Conservation (phyloP, 2,329 filamentous ascomycete genomes). For the Exophiala sideris region DNA sequence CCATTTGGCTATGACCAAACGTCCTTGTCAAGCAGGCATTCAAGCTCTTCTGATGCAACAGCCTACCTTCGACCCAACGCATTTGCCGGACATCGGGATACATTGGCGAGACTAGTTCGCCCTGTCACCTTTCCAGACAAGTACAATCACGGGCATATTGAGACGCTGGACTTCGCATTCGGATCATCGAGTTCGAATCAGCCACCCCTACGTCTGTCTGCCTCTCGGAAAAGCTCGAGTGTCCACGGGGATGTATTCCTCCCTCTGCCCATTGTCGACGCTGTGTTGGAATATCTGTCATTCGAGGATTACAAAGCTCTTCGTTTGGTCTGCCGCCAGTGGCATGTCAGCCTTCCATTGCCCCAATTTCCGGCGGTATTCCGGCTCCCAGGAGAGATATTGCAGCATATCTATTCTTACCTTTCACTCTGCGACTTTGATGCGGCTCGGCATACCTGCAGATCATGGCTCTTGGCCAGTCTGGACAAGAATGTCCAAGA, state of each 20-base stretch:
- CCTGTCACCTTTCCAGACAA: neutral
- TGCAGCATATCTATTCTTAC: constrained; percentile 47
- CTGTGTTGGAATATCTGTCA: constrained; percentile 16
- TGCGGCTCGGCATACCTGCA: constrained; percentile 58
- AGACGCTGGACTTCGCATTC: neutral
- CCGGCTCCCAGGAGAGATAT: constrained; percentile 45
- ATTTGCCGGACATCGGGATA: constrained; percentile 27
- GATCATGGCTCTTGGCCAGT: constrained; percentile 57
- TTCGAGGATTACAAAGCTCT: constrained; percentile 23
- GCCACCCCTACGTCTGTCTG: neutral
- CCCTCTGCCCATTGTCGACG: constrained; percentile 14
- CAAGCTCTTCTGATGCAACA: constrained; percentile 14
- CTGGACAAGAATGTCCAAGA: constrained; percentile 51
- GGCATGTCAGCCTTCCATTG: constrained; percentile 18
- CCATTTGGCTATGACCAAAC: constrained; percentile 8
- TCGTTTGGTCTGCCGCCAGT: constrained; percentile 24
- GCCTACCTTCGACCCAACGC: constrained; percentile 19
- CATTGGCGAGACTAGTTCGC: constrained; percentile 22
- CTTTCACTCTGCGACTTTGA: constrained; percentile 55
- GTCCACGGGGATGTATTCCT: constrained; percentile 5
- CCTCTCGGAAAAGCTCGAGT: neutral
- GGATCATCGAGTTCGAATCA: constrained; percentile 1
- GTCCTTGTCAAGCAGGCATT: constrained; percentile 10
- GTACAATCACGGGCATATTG: neutral
- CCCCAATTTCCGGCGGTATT: constrained; percentile 19